Conservation (phyloP, 1,139 yeast species). For the Lodderomyces orthopsilosis region DNA sequence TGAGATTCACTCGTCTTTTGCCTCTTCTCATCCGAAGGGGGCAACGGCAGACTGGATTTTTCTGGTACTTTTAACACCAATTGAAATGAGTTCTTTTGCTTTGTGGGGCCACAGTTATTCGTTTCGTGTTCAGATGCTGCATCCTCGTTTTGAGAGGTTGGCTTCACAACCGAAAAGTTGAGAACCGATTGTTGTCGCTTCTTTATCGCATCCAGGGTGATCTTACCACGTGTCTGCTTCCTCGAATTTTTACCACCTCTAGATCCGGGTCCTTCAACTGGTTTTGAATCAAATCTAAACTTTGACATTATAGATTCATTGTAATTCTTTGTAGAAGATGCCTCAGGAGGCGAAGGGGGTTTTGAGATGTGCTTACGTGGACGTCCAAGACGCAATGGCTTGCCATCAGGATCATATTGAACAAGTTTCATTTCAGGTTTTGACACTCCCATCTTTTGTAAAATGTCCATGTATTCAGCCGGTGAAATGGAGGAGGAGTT, state of each 20-base stretch:
- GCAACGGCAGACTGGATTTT: background rate
- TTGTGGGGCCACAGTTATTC: background rate
- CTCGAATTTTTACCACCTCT: constrained; percentile 36
- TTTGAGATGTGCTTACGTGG: constrained; percentile 30
- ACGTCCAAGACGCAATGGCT: constrained; percentile 35
- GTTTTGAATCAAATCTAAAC: constrained; percentile 37
- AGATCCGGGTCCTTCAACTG: constrained; percentile 45
- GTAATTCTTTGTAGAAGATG: constrained; percentile 30
- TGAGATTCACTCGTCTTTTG: background rate
- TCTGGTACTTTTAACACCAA: background rate
- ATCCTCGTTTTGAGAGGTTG: background rate
- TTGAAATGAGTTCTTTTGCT: background rate
- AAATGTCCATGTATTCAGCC: background rate
- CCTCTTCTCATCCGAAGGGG: background rate
- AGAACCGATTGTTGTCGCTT: constrained; percentile 23
- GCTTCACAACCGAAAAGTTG: constrained; percentile 10
- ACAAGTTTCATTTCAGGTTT: constrained; percentile 20
- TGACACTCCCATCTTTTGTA: background rate
- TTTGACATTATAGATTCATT: constrained; percentile 33
- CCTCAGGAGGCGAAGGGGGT: constrained; percentile 21
- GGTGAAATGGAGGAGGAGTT: background rate
- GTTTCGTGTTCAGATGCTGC: constrained; percentile 6
- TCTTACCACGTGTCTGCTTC: constrained; percentile 27
- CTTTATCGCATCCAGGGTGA: constrained; percentile 22
- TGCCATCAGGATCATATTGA: constrained; percentile 33